phyloP scores from a whole-genome alignment of 2,329 filamentous ascomycete genomes.

The Elsinoe necatrix region DNA sequence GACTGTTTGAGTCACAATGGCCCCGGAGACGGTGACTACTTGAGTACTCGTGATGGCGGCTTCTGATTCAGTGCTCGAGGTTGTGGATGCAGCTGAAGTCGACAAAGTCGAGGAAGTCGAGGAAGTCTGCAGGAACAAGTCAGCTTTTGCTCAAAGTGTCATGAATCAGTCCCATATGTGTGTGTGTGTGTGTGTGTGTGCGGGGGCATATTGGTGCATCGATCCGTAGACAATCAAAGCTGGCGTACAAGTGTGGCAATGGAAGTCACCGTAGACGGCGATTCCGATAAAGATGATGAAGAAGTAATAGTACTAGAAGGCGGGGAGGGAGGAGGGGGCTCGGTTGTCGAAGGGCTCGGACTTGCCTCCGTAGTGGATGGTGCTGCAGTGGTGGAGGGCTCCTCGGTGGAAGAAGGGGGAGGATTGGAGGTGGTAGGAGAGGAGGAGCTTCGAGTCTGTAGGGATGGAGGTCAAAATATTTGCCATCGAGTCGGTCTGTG shows the following conservation, averaged over 20 bases:
- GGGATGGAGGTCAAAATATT: conserved; percentile 14
- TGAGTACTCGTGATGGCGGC: conserved; percentile 30
- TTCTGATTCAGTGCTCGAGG: conserved; percentile 1
- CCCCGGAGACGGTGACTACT: conserved; percentile 37
- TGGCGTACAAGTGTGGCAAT: conserved; percentile 13
- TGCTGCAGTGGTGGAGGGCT: conserved; percentile 17
- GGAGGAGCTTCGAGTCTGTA: conserved; percentile 19
- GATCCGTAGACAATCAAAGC: conserved; percentile 2
- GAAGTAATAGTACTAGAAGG: conserved; percentile 5
- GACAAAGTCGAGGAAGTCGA: conserved; percentile 19
- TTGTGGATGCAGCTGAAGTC: conserved; percentile 20
- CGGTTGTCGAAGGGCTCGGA: conserved; percentile 15
- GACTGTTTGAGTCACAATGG: conserved; percentile 37
- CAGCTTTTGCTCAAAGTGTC: conserved; percentile 18
- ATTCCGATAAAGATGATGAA: conserved; percentile 18
- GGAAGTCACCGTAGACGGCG: conserved; percentile 15
- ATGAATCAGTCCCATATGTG: conserved; percentile 15
- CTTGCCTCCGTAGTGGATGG: conserved; percentile 18
- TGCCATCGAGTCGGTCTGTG: background rate
- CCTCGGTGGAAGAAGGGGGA: conserved; percentile 19
- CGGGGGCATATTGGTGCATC: conserved; percentile 20
- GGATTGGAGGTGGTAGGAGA: conserved; percentile 3
- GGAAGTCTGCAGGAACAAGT: conserved; percentile 12
- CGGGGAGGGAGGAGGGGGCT: background rate
- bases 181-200: no score